phyloP scores from a whole-genome alignment of 2,329 filamentous ascomycete species.

The Talaromyces sp. region DNA sequence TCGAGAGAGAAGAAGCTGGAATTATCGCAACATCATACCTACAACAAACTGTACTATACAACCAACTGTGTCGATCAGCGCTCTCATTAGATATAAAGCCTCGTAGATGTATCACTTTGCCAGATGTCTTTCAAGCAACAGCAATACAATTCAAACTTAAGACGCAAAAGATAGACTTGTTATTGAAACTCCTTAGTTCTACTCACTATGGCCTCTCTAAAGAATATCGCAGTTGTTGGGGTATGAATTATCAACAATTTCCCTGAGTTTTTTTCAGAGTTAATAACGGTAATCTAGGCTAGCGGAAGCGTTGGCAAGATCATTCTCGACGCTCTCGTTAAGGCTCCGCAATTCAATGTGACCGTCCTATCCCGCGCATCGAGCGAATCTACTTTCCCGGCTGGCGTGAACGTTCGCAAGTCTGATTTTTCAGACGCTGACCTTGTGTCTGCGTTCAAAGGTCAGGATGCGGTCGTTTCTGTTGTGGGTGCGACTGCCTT shows the following conservation, averaged over 20 bases:
- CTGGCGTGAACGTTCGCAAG: constrained; percentile 22
- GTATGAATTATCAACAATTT: constrained; percentile 18
- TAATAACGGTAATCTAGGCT: constrained; percentile 21
- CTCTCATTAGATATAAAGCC: not conserved
- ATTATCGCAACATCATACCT: not conserved
- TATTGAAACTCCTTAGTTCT: not conserved
- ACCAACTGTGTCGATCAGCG: not conserved
- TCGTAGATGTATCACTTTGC: not conserved
- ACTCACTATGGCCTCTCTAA: constrained; percentile 17
- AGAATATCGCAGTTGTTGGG: constrained; percentile 22
- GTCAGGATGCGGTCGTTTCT: constrained; percentile 34
- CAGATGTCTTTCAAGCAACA: not conserved
- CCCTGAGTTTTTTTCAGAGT: not conserved
- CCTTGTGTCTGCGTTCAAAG: constrained; percentile 27
- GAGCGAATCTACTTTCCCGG: constrained; percentile 23
- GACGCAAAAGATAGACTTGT: not conserved
- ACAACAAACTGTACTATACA: not conserved
- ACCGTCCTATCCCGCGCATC: constrained; percentile 27
- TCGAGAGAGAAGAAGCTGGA: not conserved
- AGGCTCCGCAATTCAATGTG: constrained; percentile 21
- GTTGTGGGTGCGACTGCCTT: constrained; percentile 25
- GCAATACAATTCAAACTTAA: not conserved
- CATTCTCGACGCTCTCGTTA: constrained; percentile 23
- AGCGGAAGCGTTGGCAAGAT: constrained; percentile 25
- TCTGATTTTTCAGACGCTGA: constrained; percentile 26